Percentiles rank a stretch among this genome's conserved stretches.
Conservation (phyloP, 352 stramenopile species). For the Aphanomyces euteiches region DNA sequence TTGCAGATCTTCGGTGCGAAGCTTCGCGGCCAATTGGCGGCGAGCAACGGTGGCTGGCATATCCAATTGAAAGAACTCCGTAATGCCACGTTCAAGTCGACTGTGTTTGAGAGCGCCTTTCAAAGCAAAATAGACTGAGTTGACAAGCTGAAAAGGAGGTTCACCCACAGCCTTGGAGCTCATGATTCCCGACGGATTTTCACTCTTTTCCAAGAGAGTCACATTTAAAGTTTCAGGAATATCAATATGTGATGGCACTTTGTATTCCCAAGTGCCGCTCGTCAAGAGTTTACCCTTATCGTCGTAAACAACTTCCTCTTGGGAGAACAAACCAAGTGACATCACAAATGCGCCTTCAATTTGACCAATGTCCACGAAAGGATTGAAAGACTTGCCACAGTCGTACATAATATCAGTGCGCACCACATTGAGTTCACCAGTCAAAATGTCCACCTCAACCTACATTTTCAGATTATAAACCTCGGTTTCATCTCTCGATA, state of each 20-base stretch:
- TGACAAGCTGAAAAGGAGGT: slow-evolving; percentile 42
- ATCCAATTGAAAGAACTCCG: slow-evolving; percentile 42
- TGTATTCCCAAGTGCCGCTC: slow-evolving; percentile 57
- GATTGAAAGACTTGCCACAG: slow-evolving; percentile 50
- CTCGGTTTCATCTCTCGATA: background rate
- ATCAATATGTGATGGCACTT: slow-evolving; percentile 42
- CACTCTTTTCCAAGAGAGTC: slow-evolving; percentile 40
- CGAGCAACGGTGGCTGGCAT: slow-evolving; percentile 44
- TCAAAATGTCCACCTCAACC: slow-evolving; percentile 57
- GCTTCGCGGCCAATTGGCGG: slow-evolving; percentile 39
- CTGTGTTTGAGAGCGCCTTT: slow-evolving; percentile 41
- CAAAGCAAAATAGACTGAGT: slow-evolving; percentile 45
- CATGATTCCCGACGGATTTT: slow-evolving; percentile 38
- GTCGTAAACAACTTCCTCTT: slow-evolving; percentile 44
- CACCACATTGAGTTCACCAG: slow-evolving; percentile 47
- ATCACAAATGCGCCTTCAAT: slow-evolving; percentile 62
- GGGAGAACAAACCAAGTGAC: slow-evolving; percentile 49
- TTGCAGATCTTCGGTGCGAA: slow-evolving; percentile 34
- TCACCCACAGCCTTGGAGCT: slow-evolving; percentile 50
- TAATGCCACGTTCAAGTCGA: slow-evolving; percentile 36
- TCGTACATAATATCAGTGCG: slow-evolving; percentile 50
- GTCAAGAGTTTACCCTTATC: slow-evolving; percentile 34
- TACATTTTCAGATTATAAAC: slow-evolving; percentile 4
- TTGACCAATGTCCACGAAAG: slow-evolving; percentile 54
- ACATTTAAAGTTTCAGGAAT: slow-evolving; percentile 47